Percentiles rank a stretch among this genome's conserved stretches.
These are phyloP conservation scores for Sarcodon sp. DNA, from an alignment of 768 basidiomycete genomes.

Conservation along the genomic window DNA sequence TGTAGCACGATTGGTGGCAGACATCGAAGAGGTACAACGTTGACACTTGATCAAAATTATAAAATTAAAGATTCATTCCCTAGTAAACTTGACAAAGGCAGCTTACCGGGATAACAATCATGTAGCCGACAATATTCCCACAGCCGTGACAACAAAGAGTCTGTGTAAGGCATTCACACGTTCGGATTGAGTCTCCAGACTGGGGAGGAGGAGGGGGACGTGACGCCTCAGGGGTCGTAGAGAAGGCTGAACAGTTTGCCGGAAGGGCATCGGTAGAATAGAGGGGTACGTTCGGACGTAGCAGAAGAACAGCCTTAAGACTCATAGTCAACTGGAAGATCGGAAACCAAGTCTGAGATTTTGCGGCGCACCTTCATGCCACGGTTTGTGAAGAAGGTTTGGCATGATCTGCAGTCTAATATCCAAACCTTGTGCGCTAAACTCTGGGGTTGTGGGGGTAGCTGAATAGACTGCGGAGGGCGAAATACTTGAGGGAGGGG, in stretches of 20 bases:
- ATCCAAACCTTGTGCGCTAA: slow-evolving; percentile 69
- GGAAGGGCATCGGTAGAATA: slow-evolving; percentile 78
- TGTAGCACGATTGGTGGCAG: slow-evolving; percentile 54
- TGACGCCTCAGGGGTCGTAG: slow-evolving; percentile 21
- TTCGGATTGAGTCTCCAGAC: slow-evolving; percentile 31
- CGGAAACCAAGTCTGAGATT: not conserved
- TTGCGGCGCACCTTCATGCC: slow-evolving; percentile 60
- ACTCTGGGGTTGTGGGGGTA: slow-evolving; percentile 13
- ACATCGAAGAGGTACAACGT: slow-evolving; percentile 62
- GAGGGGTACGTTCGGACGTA: slow-evolving; percentile 69
- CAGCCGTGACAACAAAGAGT: slow-evolving; percentile 73
- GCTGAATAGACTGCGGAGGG: slow-evolving; percentile 14
- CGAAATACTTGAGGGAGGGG: not conserved
- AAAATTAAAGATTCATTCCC: slow-evolving; percentile 3
- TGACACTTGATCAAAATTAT: slow-evolving; percentile 29
- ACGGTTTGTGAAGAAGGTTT: slow-evolving; percentile 66
- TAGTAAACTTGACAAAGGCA: slow-evolving; percentile 1
- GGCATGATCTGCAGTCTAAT: slow-evolving; percentile 64
- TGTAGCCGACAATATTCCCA: slow-evolving; percentile 63
- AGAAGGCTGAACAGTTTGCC: slow-evolving; percentile 59
- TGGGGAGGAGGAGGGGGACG: slow-evolving; percentile 8
- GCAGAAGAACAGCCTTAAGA: slow-evolving; percentile 64
- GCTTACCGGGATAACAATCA: slow-evolving; percentile 61
- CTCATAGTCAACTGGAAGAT: not conserved
- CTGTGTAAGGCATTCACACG: slow-evolving; percentile 80